These are phyloP conservation scores for Colletotrichum simmondsii DNA, from an alignment of 2,329 filamentous ascomycete genomes.

Conservation along the genomic window DNA sequence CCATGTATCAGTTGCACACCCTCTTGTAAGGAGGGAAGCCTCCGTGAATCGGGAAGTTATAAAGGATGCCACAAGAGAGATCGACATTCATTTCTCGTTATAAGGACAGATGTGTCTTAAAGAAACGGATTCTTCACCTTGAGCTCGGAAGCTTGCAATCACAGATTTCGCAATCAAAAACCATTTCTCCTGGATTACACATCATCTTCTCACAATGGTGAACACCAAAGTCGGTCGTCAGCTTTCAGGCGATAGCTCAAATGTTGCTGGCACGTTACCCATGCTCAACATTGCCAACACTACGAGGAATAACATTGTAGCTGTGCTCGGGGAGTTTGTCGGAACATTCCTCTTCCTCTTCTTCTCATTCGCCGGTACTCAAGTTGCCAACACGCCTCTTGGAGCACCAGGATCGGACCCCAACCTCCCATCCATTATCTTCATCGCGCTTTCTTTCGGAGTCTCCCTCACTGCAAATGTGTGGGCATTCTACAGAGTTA, in stretches of 20 bases:
- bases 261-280: conserved; percentile 1
- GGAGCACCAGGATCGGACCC: conserved; percentile 27
- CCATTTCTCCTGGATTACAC: not conserved
- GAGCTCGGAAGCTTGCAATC: not conserved
- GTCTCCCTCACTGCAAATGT: conserved; percentile 63
- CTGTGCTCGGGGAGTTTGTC: conserved; percentile 61
- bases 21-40: not conserved
- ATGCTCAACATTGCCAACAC: conserved; percentile 28
- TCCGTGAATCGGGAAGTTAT: not conserved
- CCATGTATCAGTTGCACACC: not conserved
- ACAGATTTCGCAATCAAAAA: not conserved
- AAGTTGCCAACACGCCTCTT: conserved; percentile 43
- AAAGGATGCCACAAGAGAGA: not conserved
- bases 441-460: conserved; percentile 62
- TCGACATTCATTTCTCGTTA: not conserved
- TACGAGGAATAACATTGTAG: conserved; percentile 49
- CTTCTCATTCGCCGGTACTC: conserved; percentile 52
- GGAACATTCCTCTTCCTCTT: conserved; percentile 66
- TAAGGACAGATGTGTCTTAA: not conserved
- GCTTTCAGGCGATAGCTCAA: not conserved
- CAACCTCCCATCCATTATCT: conserved; percentile 53
- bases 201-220: not conserved
- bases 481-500: conserved; percentile 67
- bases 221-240: not conserved
- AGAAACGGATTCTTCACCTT: too few species aligned